Percentiles rank a stretch among this genome's conserved stretches.
Conservation (phyloP, 495 filamentous ascomycete genomes). For the Margaritispora aquatica region DNA sequence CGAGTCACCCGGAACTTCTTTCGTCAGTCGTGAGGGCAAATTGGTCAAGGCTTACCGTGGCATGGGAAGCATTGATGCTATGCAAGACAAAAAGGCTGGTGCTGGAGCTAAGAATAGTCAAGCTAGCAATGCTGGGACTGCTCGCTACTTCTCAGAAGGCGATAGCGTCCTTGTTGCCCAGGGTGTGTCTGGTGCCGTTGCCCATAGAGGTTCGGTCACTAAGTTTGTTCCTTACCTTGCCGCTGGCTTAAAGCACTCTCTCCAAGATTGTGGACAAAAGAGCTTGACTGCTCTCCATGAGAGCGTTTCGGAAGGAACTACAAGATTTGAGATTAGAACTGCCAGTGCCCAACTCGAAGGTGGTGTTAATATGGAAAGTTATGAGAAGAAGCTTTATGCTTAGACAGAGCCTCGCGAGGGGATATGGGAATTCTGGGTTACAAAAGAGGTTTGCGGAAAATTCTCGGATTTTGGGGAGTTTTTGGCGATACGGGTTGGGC, state of each 20-base stretch:
- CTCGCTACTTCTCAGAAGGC: slow-evolving; percentile 97
- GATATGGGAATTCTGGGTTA: background rate
- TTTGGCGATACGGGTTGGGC: background rate
- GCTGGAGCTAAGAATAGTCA: slow-evolving; percentile 69
- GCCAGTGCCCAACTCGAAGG: slow-evolving; percentile 94
- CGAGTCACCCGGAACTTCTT: slow-evolving; percentile 95
- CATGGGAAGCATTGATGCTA: slow-evolving; percentile 97
- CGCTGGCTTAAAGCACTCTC: slow-evolving; percentile 90
- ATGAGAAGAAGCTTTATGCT: slow-evolving; percentile 98
- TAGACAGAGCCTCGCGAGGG: slow-evolving; percentile 33
- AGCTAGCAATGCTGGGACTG: slow-evolving; percentile 91
- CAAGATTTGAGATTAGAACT: slow-evolving; percentile 90
- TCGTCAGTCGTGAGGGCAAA: slow-evolving; percentile 89
- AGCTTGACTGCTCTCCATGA: slow-evolving; percentile 72
- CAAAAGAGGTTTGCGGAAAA: slow-evolving; percentile 4
- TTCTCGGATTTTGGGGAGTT: background rate
- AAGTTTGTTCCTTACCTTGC: slow-evolving; percentile 96
- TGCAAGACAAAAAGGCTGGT: slow-evolving; percentile 97
- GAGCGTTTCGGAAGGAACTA: slow-evolving; percentile 65
- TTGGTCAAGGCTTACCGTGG: slow-evolving; percentile 98
- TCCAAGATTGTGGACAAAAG: slow-evolving; percentile 89
- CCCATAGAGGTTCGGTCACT: slow-evolving; percentile 65
- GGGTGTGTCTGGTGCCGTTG: slow-evolving; percentile 74
- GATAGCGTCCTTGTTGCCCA: slow-evolving; percentile 92
- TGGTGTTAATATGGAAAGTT: slow-evolving; percentile 94